These are phyloP conservation scores for Auricularia heimuer DNA, from an alignment of 768 basidiomycete genomes.

Conservation along the genomic window DNA sequence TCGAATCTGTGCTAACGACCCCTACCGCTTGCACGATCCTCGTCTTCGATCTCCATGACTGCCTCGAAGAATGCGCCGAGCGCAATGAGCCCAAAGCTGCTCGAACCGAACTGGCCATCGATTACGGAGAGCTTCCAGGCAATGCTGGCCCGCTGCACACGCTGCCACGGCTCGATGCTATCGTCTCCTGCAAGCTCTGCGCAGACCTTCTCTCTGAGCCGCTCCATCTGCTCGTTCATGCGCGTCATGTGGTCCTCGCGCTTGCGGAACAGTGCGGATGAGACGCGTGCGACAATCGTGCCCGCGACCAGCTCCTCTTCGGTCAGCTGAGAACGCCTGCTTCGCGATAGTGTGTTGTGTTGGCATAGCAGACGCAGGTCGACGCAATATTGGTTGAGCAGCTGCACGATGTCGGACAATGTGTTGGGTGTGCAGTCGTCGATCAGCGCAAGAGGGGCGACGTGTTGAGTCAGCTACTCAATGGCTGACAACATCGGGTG, in stretches of 20 bases:
- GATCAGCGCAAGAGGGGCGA: too few species aligned
- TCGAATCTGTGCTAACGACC: too few species aligned
- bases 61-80: constrained; percentile 48
- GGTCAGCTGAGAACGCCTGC: constrained; percentile 33
- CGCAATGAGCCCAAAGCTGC: constrained; percentile 54
- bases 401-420: background rate
- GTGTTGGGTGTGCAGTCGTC: too few species aligned
- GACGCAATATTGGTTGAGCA: constrained; percentile 30
- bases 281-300: constrained; percentile 47
- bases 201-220: constrained; percentile 40
- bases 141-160: constrained; percentile 39
- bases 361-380: constrained; percentile 41
- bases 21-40: background rate
- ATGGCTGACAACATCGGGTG: too few species aligned
- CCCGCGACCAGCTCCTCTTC: constrained; percentile 60
- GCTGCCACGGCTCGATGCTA: constrained; percentile 25
- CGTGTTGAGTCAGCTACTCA: too few species aligned
- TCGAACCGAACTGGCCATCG: constrained; percentile 37
- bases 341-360: constrained; percentile 35
- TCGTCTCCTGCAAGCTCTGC: constrained; percentile 28
- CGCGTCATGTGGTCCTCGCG: constrained; percentile 41
- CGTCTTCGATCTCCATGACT: constrained; percentile 17
- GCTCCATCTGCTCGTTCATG: constrained; percentile 44
- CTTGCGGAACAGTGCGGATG: constrained; percentile 42
- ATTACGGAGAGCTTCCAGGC: constrained; percentile 41